These are phyloP conservation scores for Arctium minus DNA, from an alignment of 129 eudicot genomes.

Conservation along the genomic window DNA sequence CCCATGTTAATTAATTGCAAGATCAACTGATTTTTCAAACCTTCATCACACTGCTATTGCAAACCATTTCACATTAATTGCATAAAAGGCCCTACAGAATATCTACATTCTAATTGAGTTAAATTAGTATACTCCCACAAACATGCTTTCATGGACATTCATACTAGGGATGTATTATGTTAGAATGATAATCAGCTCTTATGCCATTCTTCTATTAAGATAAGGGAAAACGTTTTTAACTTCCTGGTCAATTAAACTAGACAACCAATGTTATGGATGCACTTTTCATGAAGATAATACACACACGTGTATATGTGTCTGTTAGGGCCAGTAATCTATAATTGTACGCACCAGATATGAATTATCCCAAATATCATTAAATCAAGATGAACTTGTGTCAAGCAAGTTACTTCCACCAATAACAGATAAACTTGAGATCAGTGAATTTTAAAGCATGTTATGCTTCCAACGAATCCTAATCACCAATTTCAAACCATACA, in stretches of 20 bases:
- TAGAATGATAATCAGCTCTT: background rate
- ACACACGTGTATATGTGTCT: background rate
- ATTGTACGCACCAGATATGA: background rate
- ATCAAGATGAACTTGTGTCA: background rate
- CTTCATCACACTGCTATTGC: background rate
- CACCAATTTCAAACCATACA: background rate
- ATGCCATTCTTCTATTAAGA: background rate
- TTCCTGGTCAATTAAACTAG: background rate
- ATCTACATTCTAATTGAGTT: background rate
- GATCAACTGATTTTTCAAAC: background rate
- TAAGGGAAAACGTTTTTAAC: background rate
- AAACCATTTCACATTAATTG: background rate
- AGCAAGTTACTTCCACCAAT: background rate
- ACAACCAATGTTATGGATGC: background rate
- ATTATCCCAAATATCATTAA: background rate
- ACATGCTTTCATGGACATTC: conserved; percentile 9
- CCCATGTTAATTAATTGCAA: background rate
- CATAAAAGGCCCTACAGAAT: background rate
- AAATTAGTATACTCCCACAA: background rate
- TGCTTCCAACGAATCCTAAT: background rate
- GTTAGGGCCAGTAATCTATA: background rate
- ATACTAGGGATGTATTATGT: background rate
- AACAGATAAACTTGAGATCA: background rate
- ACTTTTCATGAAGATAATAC: background rate
- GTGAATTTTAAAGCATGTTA: background rate